A percentile compares a stretch with the other conserved stretches of the same genome.
phyloP scores from a whole-genome alignment of 1,139 yeast species.

The Candida sanyaensis region DNA sequence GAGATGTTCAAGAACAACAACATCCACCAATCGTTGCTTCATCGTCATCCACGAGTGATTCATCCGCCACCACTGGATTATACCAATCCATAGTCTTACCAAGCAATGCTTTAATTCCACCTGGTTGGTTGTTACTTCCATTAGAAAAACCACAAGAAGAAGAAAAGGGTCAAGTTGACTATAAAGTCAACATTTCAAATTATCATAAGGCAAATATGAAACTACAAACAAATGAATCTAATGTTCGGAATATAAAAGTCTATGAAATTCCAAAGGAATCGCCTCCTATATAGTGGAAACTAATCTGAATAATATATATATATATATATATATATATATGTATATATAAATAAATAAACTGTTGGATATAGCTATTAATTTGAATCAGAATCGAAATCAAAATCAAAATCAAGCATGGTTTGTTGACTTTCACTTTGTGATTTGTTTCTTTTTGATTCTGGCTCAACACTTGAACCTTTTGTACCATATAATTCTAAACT shows the following conservation, averaged over 20 bases:
- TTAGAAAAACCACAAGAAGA: slow-evolving; percentile 16
- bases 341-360: not conserved
- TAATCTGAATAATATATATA: not conserved
- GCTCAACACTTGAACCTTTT: slow-evolving; percentile 10
- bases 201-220: slow-evolving; percentile 18
- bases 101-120: slow-evolving; percentile 31
- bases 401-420: slow-evolving; percentile 15
- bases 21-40: not conserved
- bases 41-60: not conserved
- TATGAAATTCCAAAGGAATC: slow-evolving; percentile 10
- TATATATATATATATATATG: not conserved
- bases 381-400: slow-evolving; percentile 36
- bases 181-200: slow-evolving; percentile 23
- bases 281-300: slow-evolving; percentile 1
- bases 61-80: not conserved
- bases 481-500: slow-evolving; percentile 13
- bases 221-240: slow-evolving; percentile 11
- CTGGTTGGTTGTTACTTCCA: slow-evolving; percentile 38
- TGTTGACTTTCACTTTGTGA: slow-evolving; percentile 1
- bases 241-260: slow-evolving; percentile 10
- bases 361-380: slow-evolving; percentile 13
- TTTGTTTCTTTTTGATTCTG: slow-evolving; percentile 2
- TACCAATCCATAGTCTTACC: slow-evolving; percentile 18
- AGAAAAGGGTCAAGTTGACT: slow-evolving; percentile 11
- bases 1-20: slow-evolving; percentile 4